These are phyloP conservation scores for Endotrypanum monterogeii DNA, from an alignment of 208 protist genomes.

Conservation along the genomic window DNA sequence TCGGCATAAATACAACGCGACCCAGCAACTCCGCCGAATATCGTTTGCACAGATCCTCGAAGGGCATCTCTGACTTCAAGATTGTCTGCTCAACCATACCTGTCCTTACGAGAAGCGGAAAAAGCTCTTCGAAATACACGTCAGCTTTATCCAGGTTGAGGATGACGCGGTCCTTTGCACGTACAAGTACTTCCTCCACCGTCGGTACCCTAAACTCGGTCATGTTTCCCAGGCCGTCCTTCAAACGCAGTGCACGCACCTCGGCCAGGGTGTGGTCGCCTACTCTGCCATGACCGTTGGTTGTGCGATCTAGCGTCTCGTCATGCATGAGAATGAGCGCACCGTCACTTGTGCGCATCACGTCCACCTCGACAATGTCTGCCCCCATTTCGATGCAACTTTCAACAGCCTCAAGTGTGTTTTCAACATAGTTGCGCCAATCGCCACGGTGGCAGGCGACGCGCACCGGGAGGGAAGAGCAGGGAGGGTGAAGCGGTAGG, in stretches of 20 bases:
- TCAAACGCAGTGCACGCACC: conserved; percentile 50
- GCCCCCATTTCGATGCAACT: conserved; percentile 69
- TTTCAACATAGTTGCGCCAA: conserved; percentile 78
- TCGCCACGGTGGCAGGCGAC: conserved; percentile 73
- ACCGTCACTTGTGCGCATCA: conserved; percentile 63
- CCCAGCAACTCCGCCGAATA: conserved; percentile 47
- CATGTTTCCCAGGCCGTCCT: conserved; percentile 75
- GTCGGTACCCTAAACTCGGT: conserved; percentile 70
- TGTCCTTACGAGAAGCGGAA: conserved; percentile 40
- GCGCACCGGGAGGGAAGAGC: conserved; percentile 35
- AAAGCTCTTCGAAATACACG: conserved; percentile 56
- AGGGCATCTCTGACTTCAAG: conserved; percentile 61
- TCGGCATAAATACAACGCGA: conserved; percentile 65
- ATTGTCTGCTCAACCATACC: conserved; percentile 57
- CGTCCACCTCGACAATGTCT: conserved; percentile 70
- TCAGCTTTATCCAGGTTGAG: conserved; percentile 79
- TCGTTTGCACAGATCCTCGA: conserved; percentile 35
- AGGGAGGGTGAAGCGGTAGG: conserved; percentile 31
- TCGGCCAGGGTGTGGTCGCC: conserved; percentile 54
- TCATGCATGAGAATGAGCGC: conserved; percentile 70
- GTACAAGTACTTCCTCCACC: conserved; percentile 50
- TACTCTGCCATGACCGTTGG: conserved; percentile 43
- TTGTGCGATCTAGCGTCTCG: conserved; percentile 64
- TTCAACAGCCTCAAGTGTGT: conserved; percentile 71
- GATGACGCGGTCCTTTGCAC: conserved; percentile 36